phyloP scores from a whole-genome alignment of 2,329 filamentous ascomycete genomes.

The Trichoderma endophyticum region DNA sequence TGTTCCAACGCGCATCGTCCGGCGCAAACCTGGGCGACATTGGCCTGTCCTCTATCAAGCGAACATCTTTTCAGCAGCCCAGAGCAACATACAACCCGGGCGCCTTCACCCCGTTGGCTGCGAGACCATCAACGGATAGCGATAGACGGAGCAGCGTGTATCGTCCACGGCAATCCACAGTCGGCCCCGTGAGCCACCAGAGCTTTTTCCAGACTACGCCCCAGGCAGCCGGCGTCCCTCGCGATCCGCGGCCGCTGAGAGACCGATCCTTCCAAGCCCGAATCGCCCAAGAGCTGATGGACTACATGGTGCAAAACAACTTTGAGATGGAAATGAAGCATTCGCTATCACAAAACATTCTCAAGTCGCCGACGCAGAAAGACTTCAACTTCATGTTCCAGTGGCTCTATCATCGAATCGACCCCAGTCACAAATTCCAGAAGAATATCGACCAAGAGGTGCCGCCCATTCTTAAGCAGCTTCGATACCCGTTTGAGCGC shows the following conservation, averaged over 20 bases:
- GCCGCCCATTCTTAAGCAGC: conserved; percentile 83
- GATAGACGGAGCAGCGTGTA: conserved; percentile 81
- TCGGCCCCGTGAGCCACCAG: conserved; percentile 70
- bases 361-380: conserved; percentile 94
- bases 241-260: conserved; percentile 81
- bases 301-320: conserved; percentile 89
- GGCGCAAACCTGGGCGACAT: conserved; percentile 76
- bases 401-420: conserved; percentile 94
- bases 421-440: conserved; percentile 87
- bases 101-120: conserved; percentile 53
- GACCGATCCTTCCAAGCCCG: conserved; percentile 76
- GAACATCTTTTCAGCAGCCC: conserved; percentile 74
- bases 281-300: conserved; percentile 84
- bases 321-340: conserved; percentile 99
- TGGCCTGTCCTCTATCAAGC: conserved; percentile 79
- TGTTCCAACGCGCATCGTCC: conserved; percentile 81
- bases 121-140: conserved; percentile 48
- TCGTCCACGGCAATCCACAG: conserved; percentile 63
- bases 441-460: conserved; percentile 96
- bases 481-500: conserved; percentile 92
- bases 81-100: conserved; percentile 63
- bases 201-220: conserved; percentile 93
- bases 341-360: conserved; percentile 81
- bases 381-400: conserved; percentile 98
- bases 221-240: conserved; percentile 74